Evolutionary conservation across 2,329 filamentous ascomycete genomes (phyloP), one percentile per base, ranked within the genome.

Genomic region (Aspergillus felis): DNA sequence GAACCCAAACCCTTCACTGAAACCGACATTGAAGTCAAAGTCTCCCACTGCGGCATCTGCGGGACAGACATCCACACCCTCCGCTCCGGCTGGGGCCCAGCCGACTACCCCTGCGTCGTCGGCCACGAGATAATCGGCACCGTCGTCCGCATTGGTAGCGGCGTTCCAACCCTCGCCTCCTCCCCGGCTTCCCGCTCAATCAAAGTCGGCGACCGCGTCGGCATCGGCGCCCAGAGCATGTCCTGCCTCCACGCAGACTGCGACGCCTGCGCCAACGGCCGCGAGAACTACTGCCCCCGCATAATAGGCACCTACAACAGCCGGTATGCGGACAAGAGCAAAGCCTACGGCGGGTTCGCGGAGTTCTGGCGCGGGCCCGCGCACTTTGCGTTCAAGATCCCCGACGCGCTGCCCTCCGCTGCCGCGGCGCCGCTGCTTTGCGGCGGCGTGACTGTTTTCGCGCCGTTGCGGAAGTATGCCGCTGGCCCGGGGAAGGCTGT

Each of bases 391-490:
- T 75, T 85, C 65, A 79, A 76, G 66, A 85, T 87, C 57, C 84
- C 84, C 0, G 77, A 81, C 14, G 68, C 59, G 0, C 60, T 87
- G 28, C 65, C 73, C 1, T 79, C 75, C 29, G 79, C 77, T 9
- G 76, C 81, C 57, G 84, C 82, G 1, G 83, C 89, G 1, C 89
- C 90, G 1, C 85, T 94, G 78, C 80, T 93, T 28, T 93, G 90
- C 68, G 90, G 86, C 1, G 90, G 91, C 1, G 81, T 93, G 53
- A 94, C 90, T 0, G 82, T 87, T 0, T 94, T 84, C 69, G 82
- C 83, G 4, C 90, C 90, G 0, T 74, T 94, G 17, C 81, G 82
- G 51, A 81, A 87, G 28, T 85, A 89, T 38, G 84, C 84, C 1
- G 81, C 84, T 35, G 89, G 89, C 0, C 86, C 87, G 0, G 89